Percentiles rank a stretch among this genome's conserved stretches.
Evolutionary conservation across 1,139 yeast genomes (phyloP).

Genomic region (Torulaspora pretoriensis): DNA sequence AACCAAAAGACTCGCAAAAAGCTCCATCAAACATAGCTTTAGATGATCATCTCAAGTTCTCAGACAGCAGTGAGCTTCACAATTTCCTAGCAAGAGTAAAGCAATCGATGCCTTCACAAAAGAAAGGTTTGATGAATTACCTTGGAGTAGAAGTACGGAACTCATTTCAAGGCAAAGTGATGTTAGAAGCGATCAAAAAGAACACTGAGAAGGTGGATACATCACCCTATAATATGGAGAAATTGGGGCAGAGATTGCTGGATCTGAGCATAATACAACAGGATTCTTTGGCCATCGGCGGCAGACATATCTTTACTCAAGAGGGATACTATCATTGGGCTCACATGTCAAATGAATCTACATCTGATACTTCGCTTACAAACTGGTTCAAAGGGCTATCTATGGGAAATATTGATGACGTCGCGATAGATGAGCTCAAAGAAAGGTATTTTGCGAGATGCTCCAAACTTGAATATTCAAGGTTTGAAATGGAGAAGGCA

Average conservation of each 20-base stretch:
- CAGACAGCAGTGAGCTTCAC: conserved; percentile 19
- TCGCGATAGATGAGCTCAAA: background rate
- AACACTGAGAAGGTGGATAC: conserved; percentile 15
- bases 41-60: conserved; percentile 17
- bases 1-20: background rate
- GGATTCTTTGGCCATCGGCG: conserved; percentile 6
- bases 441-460: conserved; percentile 8
- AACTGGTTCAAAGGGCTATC: conserved; percentile 6
- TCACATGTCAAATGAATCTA: background rate
- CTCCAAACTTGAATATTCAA: conserved; percentile 20
- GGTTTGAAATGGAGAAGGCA: conserved; percentile 19
- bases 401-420: background rate
- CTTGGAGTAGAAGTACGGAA: conserved; percentile 2
- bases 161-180: conserved; percentile 18
- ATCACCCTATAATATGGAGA: conserved; percentile 23
- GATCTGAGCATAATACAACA: conserved; percentile 16
- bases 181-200: conserved; percentile 18
- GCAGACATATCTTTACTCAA: conserved; percentile 7
- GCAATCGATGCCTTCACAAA: conserved; percentile 22
- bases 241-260: conserved; percentile 23
- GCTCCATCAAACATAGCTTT: conserved; percentile 10
- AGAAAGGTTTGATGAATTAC: conserved; percentile 11
- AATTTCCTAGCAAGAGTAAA: conserved; percentile 20
- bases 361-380: background rate
- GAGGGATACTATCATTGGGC: conserved; percentile 16